Base-by-base conservation (phyloP, 2,329 filamentous ascomycete genomes). In the Hymenoscyphus linearis region DNA sequence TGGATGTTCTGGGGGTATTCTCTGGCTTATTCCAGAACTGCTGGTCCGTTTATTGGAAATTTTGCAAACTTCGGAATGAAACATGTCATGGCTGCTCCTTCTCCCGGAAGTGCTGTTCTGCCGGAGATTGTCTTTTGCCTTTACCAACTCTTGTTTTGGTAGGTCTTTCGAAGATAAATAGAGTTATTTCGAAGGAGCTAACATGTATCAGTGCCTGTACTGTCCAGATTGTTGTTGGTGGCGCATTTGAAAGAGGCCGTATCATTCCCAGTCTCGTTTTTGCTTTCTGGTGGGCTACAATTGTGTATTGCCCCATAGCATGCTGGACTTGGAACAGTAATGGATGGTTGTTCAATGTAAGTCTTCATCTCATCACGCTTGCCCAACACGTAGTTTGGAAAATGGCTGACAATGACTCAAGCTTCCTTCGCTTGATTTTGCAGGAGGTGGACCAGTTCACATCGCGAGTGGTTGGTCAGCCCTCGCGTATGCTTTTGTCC, bases 241-340 rank as follows among this genome's bases (percentile, higher is more conserved):
- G 85, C 55, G 81, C 83, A 2, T 87, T 88, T 67, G 74, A 76
- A 61, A 67, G 74, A 69, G 85, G 85, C n/a, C 80, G 83, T 26
- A 85, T 88, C 69, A 61, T 87, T 22, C 84, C 82, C 50, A 86
- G 84, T 9, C 79, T 89, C 69, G 76, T 89, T 27, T 90, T 87
- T 64, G 77, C 79, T 25, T 83, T 87, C 70, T 80, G 76, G 68
- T 87, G 85, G 85, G 82, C 84, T 0, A 87, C 85, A 0, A 78
- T 87, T 59, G 85, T 87, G 2, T 87, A 87, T 72, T 87, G 79
- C 65, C 80, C 81, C 0, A 80, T 87, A 37, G 85, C 85, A 0
- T 85, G 81, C 74, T 87, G 85, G 84, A 85, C 84, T 3, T 88
- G 85, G 85, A 88, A 88, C 67, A 69, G 79, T n/a, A 82, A 80